A percentile compares a stretch with the other conserved stretches of the same genome.
These are phyloP conservation scores for Kuraishia ogatae DNA, from an alignment of 805 yeast genomes.

Conservation along the genomic window DNA sequence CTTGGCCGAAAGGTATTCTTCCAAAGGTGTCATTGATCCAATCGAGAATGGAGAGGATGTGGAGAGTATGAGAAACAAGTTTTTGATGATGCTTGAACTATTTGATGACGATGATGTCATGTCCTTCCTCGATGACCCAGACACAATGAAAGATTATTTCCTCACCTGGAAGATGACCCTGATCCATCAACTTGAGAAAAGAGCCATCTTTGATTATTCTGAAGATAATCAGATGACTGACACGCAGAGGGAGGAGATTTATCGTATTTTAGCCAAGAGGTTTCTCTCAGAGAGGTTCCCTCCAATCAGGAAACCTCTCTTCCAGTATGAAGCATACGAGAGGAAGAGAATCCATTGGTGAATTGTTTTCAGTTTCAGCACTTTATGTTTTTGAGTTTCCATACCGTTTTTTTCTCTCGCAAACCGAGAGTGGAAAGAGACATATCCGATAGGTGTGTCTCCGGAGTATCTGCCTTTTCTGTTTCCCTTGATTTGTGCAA, in stretches of 20 bases:
- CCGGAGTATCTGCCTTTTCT: background rate
- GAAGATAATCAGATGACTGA: constrained; percentile 10
- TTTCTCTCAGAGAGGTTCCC: constrained; percentile 3
- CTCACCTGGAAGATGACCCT: constrained; percentile 19
- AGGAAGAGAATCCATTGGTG: background rate
- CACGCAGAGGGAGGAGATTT: constrained; percentile 10
- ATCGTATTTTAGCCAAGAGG: constrained; percentile 9
- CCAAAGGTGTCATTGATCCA: background rate
- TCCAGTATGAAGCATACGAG: constrained; percentile 3
- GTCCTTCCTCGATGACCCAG: constrained; percentile 10
- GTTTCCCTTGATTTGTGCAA: background rate
- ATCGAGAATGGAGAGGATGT: background rate
- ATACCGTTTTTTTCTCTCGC: background rate
- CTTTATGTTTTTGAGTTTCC: background rate
- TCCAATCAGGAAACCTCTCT: constrained; percentile 21
- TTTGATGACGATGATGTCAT: background rate
- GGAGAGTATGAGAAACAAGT: background rate
- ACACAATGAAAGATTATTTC: constrained; percentile 17
- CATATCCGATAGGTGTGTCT: background rate
- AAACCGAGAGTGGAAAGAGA: background rate
- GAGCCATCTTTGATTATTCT: constrained; percentile 12
- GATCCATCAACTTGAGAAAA: constrained; percentile 15
- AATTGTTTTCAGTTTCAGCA: background rate
- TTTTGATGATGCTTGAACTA: background rate
- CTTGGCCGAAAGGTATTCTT: background rate